Evolutionary conservation across 192 early-diverging fungal genomes (phyloP).

Genomic region (Coemansia sp.): DNA sequence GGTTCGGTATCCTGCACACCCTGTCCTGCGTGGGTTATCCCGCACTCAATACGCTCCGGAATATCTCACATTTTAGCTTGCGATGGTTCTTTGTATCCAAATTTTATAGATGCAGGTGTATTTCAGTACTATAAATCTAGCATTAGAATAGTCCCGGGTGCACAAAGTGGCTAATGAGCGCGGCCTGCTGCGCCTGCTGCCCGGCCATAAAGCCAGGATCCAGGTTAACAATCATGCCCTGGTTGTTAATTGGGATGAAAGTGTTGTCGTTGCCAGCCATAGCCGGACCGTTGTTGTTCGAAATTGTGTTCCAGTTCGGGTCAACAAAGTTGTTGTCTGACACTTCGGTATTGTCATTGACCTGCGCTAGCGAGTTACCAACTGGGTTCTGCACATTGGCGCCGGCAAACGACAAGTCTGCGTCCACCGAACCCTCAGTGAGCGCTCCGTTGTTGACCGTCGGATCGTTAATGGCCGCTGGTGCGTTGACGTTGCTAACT

Average conservation of each 20-base stretch:
- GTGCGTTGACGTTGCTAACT: constrained; percentile 43
- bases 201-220: constrained; percentile 28
- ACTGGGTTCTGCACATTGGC: constrained; percentile 37
- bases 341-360: constrained; percentile 51
- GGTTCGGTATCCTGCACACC: constrained; percentile 42
- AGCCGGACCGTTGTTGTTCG: constrained; percentile 45
- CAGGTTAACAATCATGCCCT: constrained; percentile 54
- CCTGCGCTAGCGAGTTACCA: constrained; percentile 47
- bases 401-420: constrained; percentile 35
- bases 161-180: constrained; percentile 37
- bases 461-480: constrained; percentile 38
- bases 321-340: constrained; percentile 47
- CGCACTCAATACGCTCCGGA: too few relatives aligned
- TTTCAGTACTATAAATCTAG: background rate
- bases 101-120: background rate
- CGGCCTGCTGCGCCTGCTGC: constrained; percentile 38
- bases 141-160: constrained; percentile 32
- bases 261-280: constrained; percentile 47
- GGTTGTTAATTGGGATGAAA: constrained; percentile 45
- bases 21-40: constrained; percentile 39
- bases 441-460: constrained; percentile 47
- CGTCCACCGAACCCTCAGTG: constrained; percentile 27
- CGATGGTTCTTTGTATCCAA: constrained; percentile 6
- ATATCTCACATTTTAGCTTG: too few relatives aligned
- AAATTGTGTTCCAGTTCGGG: constrained; percentile 45